Base-by-base conservation (phyloP, 2,329 filamentous ascomycete species). In the Fusarium setosum region DNA sequence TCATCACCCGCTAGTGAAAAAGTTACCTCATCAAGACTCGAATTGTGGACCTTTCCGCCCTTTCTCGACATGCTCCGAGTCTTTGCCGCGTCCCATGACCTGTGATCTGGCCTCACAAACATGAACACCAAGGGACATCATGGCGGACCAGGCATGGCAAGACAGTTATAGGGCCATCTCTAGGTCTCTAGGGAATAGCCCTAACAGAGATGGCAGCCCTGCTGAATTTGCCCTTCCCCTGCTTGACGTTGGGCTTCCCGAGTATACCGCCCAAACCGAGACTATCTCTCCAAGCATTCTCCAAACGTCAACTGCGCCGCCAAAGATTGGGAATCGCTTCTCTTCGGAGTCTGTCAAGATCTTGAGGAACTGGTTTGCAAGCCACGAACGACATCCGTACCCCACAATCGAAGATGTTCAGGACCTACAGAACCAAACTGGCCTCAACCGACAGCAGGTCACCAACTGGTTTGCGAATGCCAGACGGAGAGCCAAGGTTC, bases 401-500 rank as follows among this genome's bases (percentile, higher is more conserved):
- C 93, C 93, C 11, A 93, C 86, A 13, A 92, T 96, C 24, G 87
- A 92, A 53, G 92, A 96, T 74, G 94, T 94, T 71, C 90, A 92
- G 59, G 84, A 86, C 48, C 82, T 97, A 12, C 89, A 92, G 74
- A 83, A 85, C 41, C 85, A 90, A 68, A 96, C 93, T 0, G 91
- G 92, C 5, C 83, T 97, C 20, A 92, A 86, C 71, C 86, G 91
- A 65, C 90, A 85, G 11, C 93, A 97, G 73, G 93, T 96, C 57
- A 89, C 88, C 15, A 96, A 96, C 75, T 96, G 93, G 93, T 87
- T 96, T 44, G 92, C 93, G 51, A 97, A 96, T 76, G 92, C 92
- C 49, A 88, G 93, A 41, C 86, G 93, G 55, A 85, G 93, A 62
- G 89, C 91, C 67, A 96, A 96, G 79, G 87, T 47, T 82, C 60